Evolutionary conservation across 306 rosid species (phyloP).

Genomic region (Quercus rubra): DNA sequence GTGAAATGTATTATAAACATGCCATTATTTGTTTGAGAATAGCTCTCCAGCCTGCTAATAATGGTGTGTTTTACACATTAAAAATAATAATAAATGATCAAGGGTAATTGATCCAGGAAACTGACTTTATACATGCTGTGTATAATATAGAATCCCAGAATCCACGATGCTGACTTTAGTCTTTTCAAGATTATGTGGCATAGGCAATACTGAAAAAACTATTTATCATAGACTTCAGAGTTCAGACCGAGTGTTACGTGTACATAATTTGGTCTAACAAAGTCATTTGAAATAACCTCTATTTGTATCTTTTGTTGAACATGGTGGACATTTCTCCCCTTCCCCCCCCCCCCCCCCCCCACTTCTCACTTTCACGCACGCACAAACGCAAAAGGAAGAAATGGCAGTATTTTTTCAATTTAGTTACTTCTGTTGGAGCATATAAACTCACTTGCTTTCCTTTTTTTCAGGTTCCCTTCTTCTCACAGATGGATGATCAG

Average conservation of each 20-base stretch:
- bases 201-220: not conserved
- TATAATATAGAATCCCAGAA: not conserved
- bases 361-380: too few relatives aligned
- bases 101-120: not conserved
- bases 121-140: not conserved
- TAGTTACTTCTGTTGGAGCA: conserved; percentile 3
- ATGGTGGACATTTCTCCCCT: not conserved
- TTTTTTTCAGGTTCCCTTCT: conserved; percentile 83
- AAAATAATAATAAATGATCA: not conserved
- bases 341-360: not conserved
- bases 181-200: not conserved
- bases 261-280: not conserved
- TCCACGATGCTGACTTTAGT: not conserved
- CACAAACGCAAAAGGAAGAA: not conserved
- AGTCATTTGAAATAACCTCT: not conserved
- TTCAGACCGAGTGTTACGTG: not conserved
- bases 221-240: not conserved
- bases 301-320: not conserved
- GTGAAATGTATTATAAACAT: not conserved
- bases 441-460: conserved; percentile 15
- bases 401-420: not conserved
- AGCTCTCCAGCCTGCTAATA: not conserved
- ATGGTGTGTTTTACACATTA: too few relatives aligned
- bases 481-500: conserved; percentile 97
- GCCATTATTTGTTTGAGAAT: not conserved